phyloP scores from a whole-genome alignment of 2,329 filamentous ascomycete species.

The Penicillium brevicompactum region DNA sequence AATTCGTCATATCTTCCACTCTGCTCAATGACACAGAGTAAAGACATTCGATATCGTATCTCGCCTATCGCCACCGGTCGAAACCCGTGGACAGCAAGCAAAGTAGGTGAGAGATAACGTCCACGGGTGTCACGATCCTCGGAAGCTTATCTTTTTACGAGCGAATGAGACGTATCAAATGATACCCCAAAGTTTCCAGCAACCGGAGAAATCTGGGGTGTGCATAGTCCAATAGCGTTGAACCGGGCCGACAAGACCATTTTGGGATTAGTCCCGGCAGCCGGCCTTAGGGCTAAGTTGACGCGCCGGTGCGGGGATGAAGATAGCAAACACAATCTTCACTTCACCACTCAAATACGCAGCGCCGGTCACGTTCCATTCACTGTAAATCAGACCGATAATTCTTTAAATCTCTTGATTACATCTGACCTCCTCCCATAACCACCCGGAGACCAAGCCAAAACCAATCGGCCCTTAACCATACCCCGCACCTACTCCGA shows the following conservation, averaged over 20 bases:
- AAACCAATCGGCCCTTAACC: neutral
- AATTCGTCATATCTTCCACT: neutral
- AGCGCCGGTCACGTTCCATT: neutral
- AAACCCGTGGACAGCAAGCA: no score
- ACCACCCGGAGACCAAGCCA: neutral
- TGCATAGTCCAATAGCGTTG: neutral
- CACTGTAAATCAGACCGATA: neutral
- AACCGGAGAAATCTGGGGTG: neutral
- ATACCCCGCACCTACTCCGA: neutral
- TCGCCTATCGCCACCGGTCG: neutral
- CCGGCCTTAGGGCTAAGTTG: neutral
- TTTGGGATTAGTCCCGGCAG: neutral
- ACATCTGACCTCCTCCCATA: neutral
- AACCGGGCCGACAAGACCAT: neutral
- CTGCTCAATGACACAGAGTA: neutral
- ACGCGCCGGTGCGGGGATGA: neutral
- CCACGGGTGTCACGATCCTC: neutral
- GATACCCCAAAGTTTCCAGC: neutral
- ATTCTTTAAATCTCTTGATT: neutral
- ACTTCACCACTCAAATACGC: neutral
- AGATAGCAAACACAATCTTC: neutral
- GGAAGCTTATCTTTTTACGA: neutral
- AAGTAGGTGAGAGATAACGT: neutral
- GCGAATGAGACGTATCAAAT: neutral
- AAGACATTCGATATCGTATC: no score